Conservation (phyloP, 2,329 filamentous ascomycete genomes). For the Leptographium galeiforme region DNA sequence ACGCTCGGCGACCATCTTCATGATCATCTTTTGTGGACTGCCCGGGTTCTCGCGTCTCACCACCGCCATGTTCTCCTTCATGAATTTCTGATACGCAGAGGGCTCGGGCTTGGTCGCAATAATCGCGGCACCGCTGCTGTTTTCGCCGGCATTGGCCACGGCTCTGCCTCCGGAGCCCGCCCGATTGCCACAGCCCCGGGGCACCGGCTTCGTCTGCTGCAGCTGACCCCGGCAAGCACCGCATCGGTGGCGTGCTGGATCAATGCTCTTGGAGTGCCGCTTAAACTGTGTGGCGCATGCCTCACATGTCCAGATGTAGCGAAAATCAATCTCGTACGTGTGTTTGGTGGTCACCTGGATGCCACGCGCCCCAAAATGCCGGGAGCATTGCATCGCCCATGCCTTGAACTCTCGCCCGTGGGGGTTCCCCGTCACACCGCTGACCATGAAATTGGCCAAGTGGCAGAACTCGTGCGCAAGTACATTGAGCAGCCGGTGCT, state of each 20-base stretch:
- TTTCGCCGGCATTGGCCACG: slow-evolving; percentile 5
- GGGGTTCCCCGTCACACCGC: slow-evolving; percentile 25
- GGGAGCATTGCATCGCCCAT: slow-evolving; percentile 25
- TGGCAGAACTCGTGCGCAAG: slow-evolving; percentile 97
- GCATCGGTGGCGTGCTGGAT: slow-evolving; percentile 58
- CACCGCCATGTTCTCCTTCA: slow-evolving; percentile 55
- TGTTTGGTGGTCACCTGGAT: slow-evolving; percentile 83
- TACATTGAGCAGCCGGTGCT: slow-evolving; percentile 69
- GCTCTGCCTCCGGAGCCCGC: not conserved
- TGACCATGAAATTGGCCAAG: slow-evolving; percentile 81
- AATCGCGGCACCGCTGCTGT: slow-evolving; percentile 3
- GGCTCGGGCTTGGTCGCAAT: slow-evolving; percentile 2
- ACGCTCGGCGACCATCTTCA: slow-evolving; percentile 50
- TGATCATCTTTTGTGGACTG: slow-evolving; percentile 52
- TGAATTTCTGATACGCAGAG: slow-evolving; percentile 35
- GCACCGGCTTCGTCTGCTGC: slow-evolving; percentile 67
- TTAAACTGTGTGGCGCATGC: slow-evolving; percentile 61
- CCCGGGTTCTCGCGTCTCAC: slow-evolving; percentile 43
- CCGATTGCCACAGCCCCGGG: slow-evolving; percentile 28
- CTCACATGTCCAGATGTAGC: slow-evolving; percentile 74
- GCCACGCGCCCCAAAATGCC: slow-evolving; percentile 44
- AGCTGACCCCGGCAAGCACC: slow-evolving; percentile 60
- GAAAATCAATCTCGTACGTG: slow-evolving; percentile 79
- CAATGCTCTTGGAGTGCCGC: slow-evolving; percentile 75
- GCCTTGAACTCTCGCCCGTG: slow-evolving; percentile 15